Base-by-base conservation (phyloP, 805 yeast genomes). In the Lachancea meyersii region DNA sequence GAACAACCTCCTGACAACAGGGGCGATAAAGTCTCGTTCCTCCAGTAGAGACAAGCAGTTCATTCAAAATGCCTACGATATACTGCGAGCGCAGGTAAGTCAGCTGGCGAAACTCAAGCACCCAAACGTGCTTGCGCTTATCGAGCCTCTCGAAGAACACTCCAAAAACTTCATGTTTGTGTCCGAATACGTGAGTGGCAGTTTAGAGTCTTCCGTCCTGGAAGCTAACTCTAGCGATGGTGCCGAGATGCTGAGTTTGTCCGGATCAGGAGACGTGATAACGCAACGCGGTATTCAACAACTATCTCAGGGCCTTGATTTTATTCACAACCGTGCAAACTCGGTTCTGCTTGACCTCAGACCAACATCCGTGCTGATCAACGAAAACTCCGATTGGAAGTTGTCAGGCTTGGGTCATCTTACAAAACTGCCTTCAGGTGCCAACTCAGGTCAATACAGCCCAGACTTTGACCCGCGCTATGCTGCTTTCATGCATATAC, bases 331-430 rank as follows among this genome's bases (percentile, higher is more conserved):
- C 42, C 76, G 77, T 46, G 84, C 94, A 17, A 73, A 80, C 21
- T 74, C 79, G 21, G 82, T 85, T 5, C 96, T 91, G 64, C 60
- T 85, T 49, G 85, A 87, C 50, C 51, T 93, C 26, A 80, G 80
- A 49, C 98, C 98, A 1, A 67, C 75, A 7, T 76, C 95, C 0
- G 71, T 93, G 1, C 75, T 83, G 44, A 75, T 91, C 16, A 89
- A 84, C 51, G 82, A 79, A 31, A 83, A 80, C 50, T 89, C 94
- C 4, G 97, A 93, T 64, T 93, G 98, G 97, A 93, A 91, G 60
- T 60, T 93, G 2, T 75, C 84, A 5, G 97, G 97, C 0, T 72
- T 93, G 46, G 80, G 70, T 0, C 69, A 75, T 40, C 64, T 76
- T 38, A 48, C 60, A 4, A 67, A 66, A 39, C 48, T 75, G 66